Evolutionary conservation across 2,329 filamentous ascomycete genomes (phyloP), one percentile per base, ranked within the genome.

Genomic region (Pseudopyrenochaeta lycopersici): DNA sequence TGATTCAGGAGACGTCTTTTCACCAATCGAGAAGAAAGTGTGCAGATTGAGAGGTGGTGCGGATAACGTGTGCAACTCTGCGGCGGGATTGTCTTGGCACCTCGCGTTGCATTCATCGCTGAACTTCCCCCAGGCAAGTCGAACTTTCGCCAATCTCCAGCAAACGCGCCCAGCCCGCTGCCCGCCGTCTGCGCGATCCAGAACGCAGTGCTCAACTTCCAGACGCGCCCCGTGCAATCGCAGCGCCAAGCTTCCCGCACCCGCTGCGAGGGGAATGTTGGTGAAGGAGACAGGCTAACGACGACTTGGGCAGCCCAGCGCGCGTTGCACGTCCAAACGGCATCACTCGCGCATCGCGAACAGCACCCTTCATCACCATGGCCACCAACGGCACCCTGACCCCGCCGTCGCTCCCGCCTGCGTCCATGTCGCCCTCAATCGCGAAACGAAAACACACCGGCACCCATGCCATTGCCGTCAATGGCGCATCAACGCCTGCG

Each of bases 401-500:
- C 51, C 70, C 72, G 52, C 69, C 71, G 18, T 64, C 67, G 46
- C 69, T 65, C 38, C 64, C 68, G 20, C 62, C 65, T 23, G 61
- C 64, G 46, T 52, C 69, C 51, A 33, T 62, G 35, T 75, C 72
- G 51, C 72, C 70, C 7, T 64, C 70, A 14, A 35, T 62, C 35
- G 68, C 73, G 54, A 82, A 82, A 66, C 78, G 80, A 40, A 82
- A 82, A 71, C 79, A 78, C 52, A 75, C 74, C 33, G 70, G 73
- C 31, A 73, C 71, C 43, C 63, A 65, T 41, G 56, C 66, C 31
- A 58, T 64, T 52, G 52, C 63, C 38, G 49, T 64, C 57, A 68
- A 73, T 52, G 70, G 68, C 68, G 66, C 67, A 60, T 65, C 69
- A 33, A 32, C 56, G 45, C 48, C 64, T 50, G 65, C 59, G 54